Base-by-base conservation (phyloP, 768 basidiomycete species). In the Trametes gibbosa region DNA sequence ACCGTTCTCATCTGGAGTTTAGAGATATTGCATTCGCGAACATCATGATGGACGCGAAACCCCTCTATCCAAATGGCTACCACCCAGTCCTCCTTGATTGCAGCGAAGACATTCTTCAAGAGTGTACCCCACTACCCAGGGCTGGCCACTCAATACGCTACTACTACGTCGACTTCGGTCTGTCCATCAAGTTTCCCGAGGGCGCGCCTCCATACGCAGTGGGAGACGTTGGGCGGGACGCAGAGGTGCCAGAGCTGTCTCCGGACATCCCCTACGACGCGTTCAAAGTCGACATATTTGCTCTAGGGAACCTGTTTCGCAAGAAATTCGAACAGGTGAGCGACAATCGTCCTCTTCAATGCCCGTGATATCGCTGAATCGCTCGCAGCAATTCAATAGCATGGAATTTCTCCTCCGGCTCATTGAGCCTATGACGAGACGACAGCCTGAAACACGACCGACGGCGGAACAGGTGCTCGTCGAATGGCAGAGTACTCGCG, bases 61-160 rank as follows among this genome's bases (percentile, higher is more conserved):
- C 58, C 1, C 34, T 67, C 16, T 67, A 58, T 23, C 66, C 66
- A 0, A 0, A 58, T 1, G 66, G 62, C 27, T 53, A 67, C 24
- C 66, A 67, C 47, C 66, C 66, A 1, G 49, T 74, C 8, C 63
- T 67, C 6, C 63, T 68, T 0, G 63, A 70, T 29, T 70, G 60
- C 34, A 66, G 75, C 21, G 70, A 71, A 0, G 75, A 77, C 55
- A 73, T 70, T 2, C 57, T 73, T 21, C 69, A 69, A 1, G 55
- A 63, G 1, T 53, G 75, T 17, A 45, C 59, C 14, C 71, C 73
- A 0, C 59, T 72, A 12, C 61, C 73, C 2, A 68, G 75, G 27
- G 70, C 72, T n/a, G 69, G 73, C 34, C 62, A 70, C 29, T 69
- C 74, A 3, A 74, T 78, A 5, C 71, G 73, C 2, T 66, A 69